Percentiles rank a stretch among this genome's conserved stretches.
These are phyloP conservation scores for Lodderomyces parapsilosis DNA, from an alignment of 1,139 yeast species.

Conservation along the genomic window DNA sequence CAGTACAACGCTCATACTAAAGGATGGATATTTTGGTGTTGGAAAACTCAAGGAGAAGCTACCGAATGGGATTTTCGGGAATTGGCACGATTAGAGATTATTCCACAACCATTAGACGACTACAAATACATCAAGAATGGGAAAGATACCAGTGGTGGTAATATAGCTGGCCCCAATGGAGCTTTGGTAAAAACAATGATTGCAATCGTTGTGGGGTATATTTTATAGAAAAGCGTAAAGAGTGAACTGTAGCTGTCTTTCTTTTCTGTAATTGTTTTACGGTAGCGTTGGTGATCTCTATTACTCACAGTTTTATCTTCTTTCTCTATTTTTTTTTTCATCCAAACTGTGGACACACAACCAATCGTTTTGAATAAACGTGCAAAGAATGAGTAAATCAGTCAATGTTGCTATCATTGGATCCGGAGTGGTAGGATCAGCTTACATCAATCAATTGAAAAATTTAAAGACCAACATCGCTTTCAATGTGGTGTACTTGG, in stretches of 20 bases:
- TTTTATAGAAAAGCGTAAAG: slow-evolving; percentile 1
- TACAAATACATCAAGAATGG: slow-evolving; percentile 43
- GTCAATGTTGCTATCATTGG: slow-evolving; percentile 84
- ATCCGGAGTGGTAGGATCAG: slow-evolving; percentile 93
- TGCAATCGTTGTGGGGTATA: background rate
- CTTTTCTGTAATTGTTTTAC: background rate
- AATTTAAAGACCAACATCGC: slow-evolving; percentile 60
- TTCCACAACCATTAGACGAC: slow-evolving; percentile 60
- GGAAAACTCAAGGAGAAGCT: slow-evolving; percentile 55
- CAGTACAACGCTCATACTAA: slow-evolving; percentile 28
- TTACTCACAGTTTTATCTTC: background rate
- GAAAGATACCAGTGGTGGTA: slow-evolving; percentile 24
- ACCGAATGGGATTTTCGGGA: slow-evolving; percentile 64
- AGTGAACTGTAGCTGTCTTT: no score
- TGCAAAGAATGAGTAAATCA: slow-evolving; percentile 44
- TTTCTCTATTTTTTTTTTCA: slow-evolving; percentile 1
- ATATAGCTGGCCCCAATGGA: background rate
- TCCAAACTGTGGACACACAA: background rate
- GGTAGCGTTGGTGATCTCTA: background rate
- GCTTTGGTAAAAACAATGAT: background rate
- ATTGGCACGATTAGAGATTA: slow-evolving; percentile 46
- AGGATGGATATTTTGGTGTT: slow-evolving; percentile 74
- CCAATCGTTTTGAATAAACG: no score
- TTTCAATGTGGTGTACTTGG: slow-evolving; percentile 78
- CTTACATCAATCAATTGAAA: slow-evolving; percentile 64